Base-by-base conservation (phyloP, 768 basidiomycete species). In the Mycena alexandri region DNA sequence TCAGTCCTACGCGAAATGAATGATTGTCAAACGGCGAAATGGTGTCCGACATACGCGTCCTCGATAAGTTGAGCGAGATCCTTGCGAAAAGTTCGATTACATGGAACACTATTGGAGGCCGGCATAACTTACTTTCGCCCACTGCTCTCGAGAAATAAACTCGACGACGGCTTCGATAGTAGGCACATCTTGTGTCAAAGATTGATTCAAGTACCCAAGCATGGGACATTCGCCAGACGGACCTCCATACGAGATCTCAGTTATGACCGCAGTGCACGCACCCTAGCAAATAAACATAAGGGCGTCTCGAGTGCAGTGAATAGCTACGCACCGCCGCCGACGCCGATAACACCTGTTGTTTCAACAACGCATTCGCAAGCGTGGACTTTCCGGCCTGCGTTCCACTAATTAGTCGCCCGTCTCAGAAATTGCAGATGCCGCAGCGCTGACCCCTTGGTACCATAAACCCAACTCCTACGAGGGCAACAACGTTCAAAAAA, bases 241-340 rank as follows among this genome's bases (percentile, higher is more conserved):
- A 65, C 47, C 33, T 71, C 58, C 25, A 38, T 71, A 71, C 0
- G 70, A 63, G 8, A 71, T 64, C n/a, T 71, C 70, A 0, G 63
- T 71, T 17, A 58, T 54, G 1, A 71, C 70, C 3, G 70, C 70
- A n/a, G 70, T 71, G 55, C 70, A 71, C 9, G 70, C 70, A 6
- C 70, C 70, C 70, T 71, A 33, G 11, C 38, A 14, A 44, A 43
- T 54, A 43, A 50, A 14, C 5, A 22, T 38, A 9, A 25, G 61
- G 17, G 13, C 2, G 16, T 42, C 12, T 19, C 17, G 44, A 21
- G 6, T n/a, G 19, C 11, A 33, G 25, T n/a, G 34, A 50, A 19
- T 16, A 17, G 5, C 1, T 17, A 57, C 70, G 33, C 41, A 71
- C 70, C 36, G 70, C 61, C n/a, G 70, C 70, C 5, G 70, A 71